phyloP scores from a whole-genome alignment of 352 stramenopile species.

The Phytophthora citricola region DNA sequence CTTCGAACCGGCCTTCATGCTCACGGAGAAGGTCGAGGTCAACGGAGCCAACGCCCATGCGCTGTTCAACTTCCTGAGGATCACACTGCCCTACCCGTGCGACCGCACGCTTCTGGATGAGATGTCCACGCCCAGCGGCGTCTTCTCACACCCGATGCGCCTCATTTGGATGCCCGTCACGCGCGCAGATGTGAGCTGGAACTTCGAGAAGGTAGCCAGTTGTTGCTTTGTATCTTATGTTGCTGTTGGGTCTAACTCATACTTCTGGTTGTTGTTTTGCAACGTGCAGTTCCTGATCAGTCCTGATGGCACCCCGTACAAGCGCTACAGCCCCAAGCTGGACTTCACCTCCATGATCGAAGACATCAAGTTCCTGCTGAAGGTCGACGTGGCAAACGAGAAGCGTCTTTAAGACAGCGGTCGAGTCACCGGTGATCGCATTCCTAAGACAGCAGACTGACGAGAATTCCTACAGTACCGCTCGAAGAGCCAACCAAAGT shows the following conservation, averaged over 20 bases:
- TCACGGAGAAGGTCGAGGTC: conserved; percentile 85
- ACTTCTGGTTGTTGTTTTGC: conserved; percentile 8
- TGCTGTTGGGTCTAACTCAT: background rate
- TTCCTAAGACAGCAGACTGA: background rate
- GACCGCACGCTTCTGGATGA: conserved; percentile 83
- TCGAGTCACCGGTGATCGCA: conserved; percentile 1
- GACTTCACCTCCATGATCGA: conserved; percentile 70
- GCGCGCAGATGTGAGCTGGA: conserved; percentile 81
- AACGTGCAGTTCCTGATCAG: conserved; percentile 71
- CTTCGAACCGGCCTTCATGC: conserved; percentile 70
- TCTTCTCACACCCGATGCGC: conserved; percentile 85
- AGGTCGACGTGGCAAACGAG: conserved; percentile 45
- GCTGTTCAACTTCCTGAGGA: conserved; percentile 80
- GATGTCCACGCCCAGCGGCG: conserved; percentile 76
- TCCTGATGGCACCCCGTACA: conserved; percentile 77
- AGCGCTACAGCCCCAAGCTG: conserved; percentile 81
- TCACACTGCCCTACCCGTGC: conserved; percentile 72
- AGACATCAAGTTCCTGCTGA: conserved; percentile 71
- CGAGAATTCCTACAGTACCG: background rate
- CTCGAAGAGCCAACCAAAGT: background rate
- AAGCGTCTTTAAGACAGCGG: conserved; percentile 40
- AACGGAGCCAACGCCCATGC: conserved; percentile 82
- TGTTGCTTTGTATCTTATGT: background rate
- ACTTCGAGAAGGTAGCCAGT: conserved; percentile 77
- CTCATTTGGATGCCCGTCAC: conserved; percentile 89